phyloP scores from a whole-genome alignment of 441 rosid genomes.

The Populus trichocarpa region DNA sequence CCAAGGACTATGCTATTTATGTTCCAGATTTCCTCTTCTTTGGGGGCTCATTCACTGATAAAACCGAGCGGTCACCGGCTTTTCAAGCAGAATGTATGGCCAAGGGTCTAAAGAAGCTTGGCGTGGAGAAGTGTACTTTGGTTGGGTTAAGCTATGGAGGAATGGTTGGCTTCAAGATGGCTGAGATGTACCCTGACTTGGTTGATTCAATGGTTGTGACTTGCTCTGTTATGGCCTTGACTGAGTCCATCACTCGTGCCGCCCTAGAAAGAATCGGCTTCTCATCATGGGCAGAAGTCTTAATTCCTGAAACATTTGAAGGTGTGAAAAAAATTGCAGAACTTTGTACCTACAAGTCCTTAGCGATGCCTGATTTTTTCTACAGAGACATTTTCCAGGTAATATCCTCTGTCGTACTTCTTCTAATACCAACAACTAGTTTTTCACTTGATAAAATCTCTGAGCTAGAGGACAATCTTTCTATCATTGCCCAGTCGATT shows the following conservation, averaged over 20 bases:
- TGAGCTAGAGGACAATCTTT: too few species aligned
- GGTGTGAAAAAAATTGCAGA: background rate
- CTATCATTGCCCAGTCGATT: too few species aligned
- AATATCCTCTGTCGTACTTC: background rate
- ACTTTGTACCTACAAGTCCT: background rate
- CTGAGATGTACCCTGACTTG: slow-evolving; percentile 26
- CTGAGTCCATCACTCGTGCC: slow-evolving; percentile 24
- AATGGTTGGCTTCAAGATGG: slow-evolving; percentile 32
- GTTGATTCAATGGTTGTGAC: slow-evolving; percentile 31
- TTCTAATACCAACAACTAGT: background rate
- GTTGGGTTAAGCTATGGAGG: slow-evolving; percentile 37
- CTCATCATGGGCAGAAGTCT: slow-evolving; percentile 17
- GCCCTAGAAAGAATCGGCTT: slow-evolving; percentile 19
- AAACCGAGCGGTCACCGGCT: slow-evolving; percentile 15
- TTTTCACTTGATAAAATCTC: too few species aligned
- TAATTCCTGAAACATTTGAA: slow-evolving; percentile 25
- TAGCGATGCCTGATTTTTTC: background rate
- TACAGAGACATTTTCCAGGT: background rate
- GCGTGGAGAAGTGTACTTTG: slow-evolving; percentile 19
- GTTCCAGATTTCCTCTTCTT: slow-evolving; percentile 43
- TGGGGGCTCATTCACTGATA: slow-evolving; percentile 30
- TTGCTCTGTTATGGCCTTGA: slow-evolving; percentile 20
- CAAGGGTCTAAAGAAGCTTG: background rate
- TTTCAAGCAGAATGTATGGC: slow-evolving; percentile 34
- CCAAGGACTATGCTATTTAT: slow-evolving; percentile 26